Evolutionary conservation across 1,139 yeast genomes (phyloP).

Genomic region (Eremothecium coryli): DNA sequence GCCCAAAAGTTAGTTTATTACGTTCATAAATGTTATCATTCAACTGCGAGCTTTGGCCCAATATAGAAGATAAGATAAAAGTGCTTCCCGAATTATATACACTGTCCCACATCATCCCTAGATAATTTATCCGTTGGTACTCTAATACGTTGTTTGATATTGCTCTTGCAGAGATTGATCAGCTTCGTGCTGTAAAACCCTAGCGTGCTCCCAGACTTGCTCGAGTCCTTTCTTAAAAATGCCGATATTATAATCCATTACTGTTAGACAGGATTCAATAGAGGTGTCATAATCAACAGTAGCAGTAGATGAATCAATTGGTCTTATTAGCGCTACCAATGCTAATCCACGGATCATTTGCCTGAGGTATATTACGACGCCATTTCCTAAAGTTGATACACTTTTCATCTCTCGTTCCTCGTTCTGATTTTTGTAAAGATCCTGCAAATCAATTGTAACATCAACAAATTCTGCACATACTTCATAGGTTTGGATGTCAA

Average conservation of each 20-base stretch:
- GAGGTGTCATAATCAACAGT: constrained; percentile 36
- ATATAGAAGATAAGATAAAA: too few relatives aligned
- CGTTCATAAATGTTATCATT: too few relatives aligned
- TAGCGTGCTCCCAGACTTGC: constrained; percentile 54
- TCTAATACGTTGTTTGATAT: background rate
- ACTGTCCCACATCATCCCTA: too few relatives aligned
- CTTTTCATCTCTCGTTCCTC: constrained; percentile 44
- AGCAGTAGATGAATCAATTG: constrained; percentile 17
- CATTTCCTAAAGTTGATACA: constrained; percentile 69
- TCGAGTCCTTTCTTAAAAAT: constrained; percentile 70
- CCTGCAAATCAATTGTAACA: constrained; percentile 82
- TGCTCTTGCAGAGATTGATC: constrained; percentile 2
- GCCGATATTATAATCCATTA: constrained; percentile 83
- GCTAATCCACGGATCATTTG: constrained; percentile 94
- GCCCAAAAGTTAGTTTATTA: too few relatives aligned
- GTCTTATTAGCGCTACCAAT: constrained; percentile 73
- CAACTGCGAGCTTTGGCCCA: too few relatives aligned
- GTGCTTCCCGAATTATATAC: too few relatives aligned
- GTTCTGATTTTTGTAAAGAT: constrained; percentile 41
- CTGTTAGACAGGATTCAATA: constrained; percentile 50
- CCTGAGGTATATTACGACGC: constrained; percentile 69
- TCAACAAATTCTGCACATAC: constrained; percentile 96
- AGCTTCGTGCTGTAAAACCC: constrained; percentile 9
- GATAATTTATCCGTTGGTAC: background rate
- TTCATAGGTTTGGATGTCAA: constrained; percentile 89